Evolutionary conservation across 768 basidiomycete species (phyloP).

Genomic region (Tephrocybe sp.): DNA sequence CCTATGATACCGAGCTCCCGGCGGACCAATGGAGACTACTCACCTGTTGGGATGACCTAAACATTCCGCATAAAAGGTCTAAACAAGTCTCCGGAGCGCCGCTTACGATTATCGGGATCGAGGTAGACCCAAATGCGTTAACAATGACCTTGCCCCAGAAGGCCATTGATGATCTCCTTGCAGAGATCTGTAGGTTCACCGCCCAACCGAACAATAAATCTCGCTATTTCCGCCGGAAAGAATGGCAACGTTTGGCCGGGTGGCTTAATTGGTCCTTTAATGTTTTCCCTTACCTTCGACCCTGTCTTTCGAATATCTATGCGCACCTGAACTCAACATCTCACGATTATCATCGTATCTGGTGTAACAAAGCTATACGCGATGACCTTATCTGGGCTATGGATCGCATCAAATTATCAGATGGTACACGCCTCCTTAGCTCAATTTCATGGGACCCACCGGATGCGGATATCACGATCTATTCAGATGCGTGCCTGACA

Average conservation of each 20-base stretch:
- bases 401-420: conserved; percentile 14
- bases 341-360: conserved; percentile 22
- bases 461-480: conserved; percentile 14
- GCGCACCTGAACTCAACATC: conserved; percentile 29
- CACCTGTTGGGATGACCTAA: neutral
- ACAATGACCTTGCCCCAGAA: conserved; percentile 14
- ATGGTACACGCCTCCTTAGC: conserved; percentile 22
- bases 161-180: conserved; percentile 8
- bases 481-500: conserved; percentile 21
- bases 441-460: conserved; percentile 13
- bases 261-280: conserved; percentile 44
- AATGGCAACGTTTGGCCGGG: too few relatives aligned
- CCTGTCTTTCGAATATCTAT: too few relatives aligned
- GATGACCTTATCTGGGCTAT: conserved; percentile 28
- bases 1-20: conserved; percentile 2
- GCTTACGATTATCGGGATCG: neutral
- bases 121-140: conserved; percentile 8
- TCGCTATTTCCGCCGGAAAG: too few relatives aligned
- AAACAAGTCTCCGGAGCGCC: conserved; percentile 7
- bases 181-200: conserved; percentile 25
- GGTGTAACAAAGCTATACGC: neutral
- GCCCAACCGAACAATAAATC: too few relatives aligned
- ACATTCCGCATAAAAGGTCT: conserved; percentile 4
- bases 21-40: neutral
- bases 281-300: conserved; percentile 34